Conservation (phyloP, 495 filamentous ascomycete species). For the Hypoxylon fragiforme region DNA sequence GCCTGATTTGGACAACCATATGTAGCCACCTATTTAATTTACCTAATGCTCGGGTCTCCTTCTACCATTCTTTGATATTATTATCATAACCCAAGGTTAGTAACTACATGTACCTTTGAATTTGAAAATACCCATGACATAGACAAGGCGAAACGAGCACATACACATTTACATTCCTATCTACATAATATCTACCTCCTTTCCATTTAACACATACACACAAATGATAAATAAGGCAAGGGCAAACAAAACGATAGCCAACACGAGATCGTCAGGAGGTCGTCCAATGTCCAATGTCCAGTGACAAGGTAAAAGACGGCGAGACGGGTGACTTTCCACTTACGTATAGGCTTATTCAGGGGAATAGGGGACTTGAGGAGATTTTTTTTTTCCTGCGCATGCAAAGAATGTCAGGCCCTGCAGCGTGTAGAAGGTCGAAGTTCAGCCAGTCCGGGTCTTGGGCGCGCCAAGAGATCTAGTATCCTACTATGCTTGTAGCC, state of each 20-base stretch:
- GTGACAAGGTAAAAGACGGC: conserved; percentile 7
- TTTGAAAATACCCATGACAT: too few relatives aligned
- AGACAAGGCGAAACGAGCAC: neutral
- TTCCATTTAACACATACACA: too few relatives aligned
- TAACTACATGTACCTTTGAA: too few relatives aligned
- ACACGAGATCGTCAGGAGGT: conserved; percentile 28
- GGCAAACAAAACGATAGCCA: conserved; percentile 4
- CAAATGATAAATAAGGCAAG: neutral
- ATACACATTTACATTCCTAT: neutral
- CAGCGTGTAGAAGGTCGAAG: conserved; percentile 19
- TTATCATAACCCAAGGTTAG: too few relatives aligned
- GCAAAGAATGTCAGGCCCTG: conserved; percentile 1
- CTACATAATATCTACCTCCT: neutral
- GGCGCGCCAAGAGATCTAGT: conserved; percentile 25
- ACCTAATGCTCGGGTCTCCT: too few relatives aligned
- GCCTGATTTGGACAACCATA: conserved; percentile 16
- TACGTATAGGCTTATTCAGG: conserved; percentile 16
- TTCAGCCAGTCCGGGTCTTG: conserved; percentile 8
- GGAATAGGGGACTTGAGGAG: conserved; percentile 23
- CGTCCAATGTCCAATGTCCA: neutral
- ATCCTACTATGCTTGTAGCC: too few relatives aligned
- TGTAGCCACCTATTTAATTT: conserved; percentile 15
- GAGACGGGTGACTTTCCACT: conserved; percentile 11
- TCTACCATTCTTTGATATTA: too few relatives aligned
- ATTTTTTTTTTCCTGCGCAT: conserved; percentile 9